phyloP scores from a whole-genome alignment of 2,329 filamentous ascomycete species.

The Claviceps spartinae region DNA sequence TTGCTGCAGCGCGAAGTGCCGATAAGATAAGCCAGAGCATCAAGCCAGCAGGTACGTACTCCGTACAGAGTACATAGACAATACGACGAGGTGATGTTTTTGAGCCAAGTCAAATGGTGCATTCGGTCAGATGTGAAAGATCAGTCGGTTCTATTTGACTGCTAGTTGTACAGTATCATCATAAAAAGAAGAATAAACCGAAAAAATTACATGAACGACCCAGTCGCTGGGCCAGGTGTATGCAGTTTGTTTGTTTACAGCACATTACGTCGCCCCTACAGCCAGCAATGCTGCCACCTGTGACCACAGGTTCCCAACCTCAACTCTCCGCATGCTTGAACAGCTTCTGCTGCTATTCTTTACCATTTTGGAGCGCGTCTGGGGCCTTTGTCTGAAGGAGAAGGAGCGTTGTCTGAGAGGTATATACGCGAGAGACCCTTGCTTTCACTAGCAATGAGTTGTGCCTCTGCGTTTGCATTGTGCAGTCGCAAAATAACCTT shows the following conservation, averaged over 20 bases:
- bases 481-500: constrained; percentile 31
- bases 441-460: constrained; percentile 33
- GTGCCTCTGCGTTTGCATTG: constrained; percentile 24
- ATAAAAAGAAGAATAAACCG: not conserved
- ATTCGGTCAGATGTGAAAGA: not conserved
- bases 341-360: too few relatives aligned
- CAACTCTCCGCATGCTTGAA: too few relatives aligned
- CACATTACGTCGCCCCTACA: not conserved
- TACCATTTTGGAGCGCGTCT: too few relatives aligned
- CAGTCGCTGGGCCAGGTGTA: constrained; percentile 2
- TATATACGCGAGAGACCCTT: constrained; percentile 23
- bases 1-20: too few relatives aligned
- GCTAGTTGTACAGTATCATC: constrained; percentile 7
- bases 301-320: not conserved
- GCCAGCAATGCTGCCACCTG: not conserved
- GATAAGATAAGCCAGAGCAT: too few relatives aligned
- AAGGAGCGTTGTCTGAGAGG: constrained; percentile 7
- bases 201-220: constrained; percentile 2
- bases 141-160: not conserved
- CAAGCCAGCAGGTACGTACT: too few relatives aligned
- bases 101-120: not conserved
- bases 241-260: constrained; percentile 1
- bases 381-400: too few relatives aligned
- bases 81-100: not conserved
- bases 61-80: too few relatives aligned